phyloP scores from a whole-genome alignment of 163 green algal species.

The Chlorella variabilis region DNA sequence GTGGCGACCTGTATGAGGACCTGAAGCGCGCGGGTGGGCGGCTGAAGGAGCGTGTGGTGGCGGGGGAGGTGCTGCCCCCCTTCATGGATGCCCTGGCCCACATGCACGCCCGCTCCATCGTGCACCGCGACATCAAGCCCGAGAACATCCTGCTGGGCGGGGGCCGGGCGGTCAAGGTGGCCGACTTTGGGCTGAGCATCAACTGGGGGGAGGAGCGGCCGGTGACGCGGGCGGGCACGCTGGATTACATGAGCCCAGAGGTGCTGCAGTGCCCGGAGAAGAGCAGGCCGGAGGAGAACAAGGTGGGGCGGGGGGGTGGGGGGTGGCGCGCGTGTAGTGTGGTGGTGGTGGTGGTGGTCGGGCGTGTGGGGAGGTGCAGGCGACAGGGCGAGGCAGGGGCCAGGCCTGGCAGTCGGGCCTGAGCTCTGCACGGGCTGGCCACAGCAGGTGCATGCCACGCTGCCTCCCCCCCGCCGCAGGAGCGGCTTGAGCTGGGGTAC shows the following conservation, averaged over 20 bases:
- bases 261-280: slow-evolving; percentile 49
- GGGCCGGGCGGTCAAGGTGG: slow-evolving; percentile 37
- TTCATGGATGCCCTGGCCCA: slow-evolving; percentile 51
- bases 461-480: not conserved
- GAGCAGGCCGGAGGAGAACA: slow-evolving; percentile 40
- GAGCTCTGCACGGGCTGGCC: too few relatives aligned
- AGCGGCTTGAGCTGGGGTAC: slow-evolving; percentile 41
- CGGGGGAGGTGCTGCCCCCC: slow-evolving; percentile 39
- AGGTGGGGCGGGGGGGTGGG: not conserved
- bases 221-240: slow-evolving; percentile 58
- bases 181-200: slow-evolving; percentile 68
- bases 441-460: not conserved
- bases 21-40: slow-evolving; percentile 49
- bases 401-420: too few relatives aligned
- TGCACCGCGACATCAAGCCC: slow-evolving; percentile 71
- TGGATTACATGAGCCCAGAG: slow-evolving; percentile 76
- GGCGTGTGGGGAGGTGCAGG: too few relatives aligned
- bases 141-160: slow-evolving; percentile 65
- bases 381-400: too few relatives aligned
- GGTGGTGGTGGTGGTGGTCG: not conserved
- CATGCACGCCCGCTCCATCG: slow-evolving; percentile 51
- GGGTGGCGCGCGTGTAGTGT: too few relatives aligned
- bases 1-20: slow-evolving; percentile 60
- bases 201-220: slow-evolving; percentile 45
- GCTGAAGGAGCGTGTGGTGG: slow-evolving; percentile 48